phyloP scores from a whole-genome alignment of 2,329 filamentous ascomycete species.

The Parafenestella ontariensis region DNA sequence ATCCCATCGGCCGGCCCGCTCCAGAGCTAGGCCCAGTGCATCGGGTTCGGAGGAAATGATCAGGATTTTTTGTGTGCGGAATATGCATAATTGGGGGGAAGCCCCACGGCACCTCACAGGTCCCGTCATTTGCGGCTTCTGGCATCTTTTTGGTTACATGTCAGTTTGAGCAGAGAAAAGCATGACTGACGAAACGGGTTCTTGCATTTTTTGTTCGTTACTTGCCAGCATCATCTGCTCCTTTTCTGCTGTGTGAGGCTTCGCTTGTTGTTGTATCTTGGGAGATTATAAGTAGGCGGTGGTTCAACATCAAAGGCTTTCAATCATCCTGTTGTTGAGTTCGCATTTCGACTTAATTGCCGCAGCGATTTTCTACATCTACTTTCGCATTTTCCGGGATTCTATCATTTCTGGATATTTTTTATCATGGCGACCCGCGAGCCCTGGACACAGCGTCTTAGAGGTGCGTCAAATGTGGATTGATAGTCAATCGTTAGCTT shows the following conservation, averaged over 20 bases:
- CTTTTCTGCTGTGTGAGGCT: conserved; percentile 10
- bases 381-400: background rate
- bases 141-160: conserved; percentile 22
- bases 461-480: conserved; percentile 22
- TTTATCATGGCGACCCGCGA: conserved; percentile 26
- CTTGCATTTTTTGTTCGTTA: conserved; percentile 21
- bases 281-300: conserved; percentile 14
- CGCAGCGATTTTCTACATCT: background rate
- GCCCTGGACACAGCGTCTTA: conserved; percentile 37
- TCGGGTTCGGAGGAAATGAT: conserved; percentile 6
- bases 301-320: background rate
- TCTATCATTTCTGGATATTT: background rate
- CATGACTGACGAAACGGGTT: conserved; percentile 28
- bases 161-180: conserved; percentile 18
- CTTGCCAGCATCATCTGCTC: conserved; percentile 7
- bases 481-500: background rate
- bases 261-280: conserved; percentile 3
- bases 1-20: background rate
- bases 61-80: conserved; percentile 4
- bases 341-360: background rate
- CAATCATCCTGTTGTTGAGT: background rate
- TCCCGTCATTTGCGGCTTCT: conserved; percentile 20
- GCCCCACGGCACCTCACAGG: conserved; percentile 20
- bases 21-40: conserved; percentile 11
- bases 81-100: conserved; percentile 28